Evolutionary conservation across 129 eudicot species (phyloP).

Genomic region (Artemisia tridentata): DNA sequence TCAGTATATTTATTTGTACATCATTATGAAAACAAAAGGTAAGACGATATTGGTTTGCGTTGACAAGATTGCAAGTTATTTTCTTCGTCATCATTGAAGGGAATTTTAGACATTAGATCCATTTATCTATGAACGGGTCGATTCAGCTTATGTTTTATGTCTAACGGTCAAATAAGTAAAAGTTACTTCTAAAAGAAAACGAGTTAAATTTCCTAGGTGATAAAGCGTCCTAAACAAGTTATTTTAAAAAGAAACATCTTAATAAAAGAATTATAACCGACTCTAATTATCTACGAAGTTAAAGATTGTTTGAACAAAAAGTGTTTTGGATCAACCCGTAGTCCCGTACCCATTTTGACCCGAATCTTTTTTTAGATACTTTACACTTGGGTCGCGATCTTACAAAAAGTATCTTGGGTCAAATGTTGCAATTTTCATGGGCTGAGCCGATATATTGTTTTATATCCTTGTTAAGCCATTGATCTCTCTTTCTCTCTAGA

Average conservation of each 20-base stretch:
- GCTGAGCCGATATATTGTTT: constrained; percentile 6
- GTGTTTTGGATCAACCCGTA: background rate
- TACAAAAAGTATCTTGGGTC: constrained; percentile 4
- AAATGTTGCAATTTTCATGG: constrained; percentile 14
- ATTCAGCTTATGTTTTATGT: background rate
- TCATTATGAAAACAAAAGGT: background rate
- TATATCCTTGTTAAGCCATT: background rate
- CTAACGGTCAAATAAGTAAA: background rate
- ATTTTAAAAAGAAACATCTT: too few species aligned
- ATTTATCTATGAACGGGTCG: background rate
- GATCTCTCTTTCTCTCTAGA: constrained; percentile 40
- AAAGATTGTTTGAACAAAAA: too few species aligned
- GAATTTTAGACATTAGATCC: constrained; percentile 1
- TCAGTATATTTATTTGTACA: background rate
- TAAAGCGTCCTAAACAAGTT: too few species aligned
- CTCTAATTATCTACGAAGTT: too few species aligned
- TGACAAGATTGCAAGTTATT: background rate
- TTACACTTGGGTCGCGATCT: too few species aligned
- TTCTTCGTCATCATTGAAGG: constrained; percentile 1
- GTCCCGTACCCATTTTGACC: background rate
- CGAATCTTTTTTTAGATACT: too few species aligned
- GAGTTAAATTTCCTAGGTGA: background rate
- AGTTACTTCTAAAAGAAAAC: background rate
- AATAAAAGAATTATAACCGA: too few species aligned
- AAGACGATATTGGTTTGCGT: constrained; percentile 11